Evolutionary conservation across 2,329 filamentous ascomycete genomes (phyloP), one percentile per base, ranked within the genome.

Genomic region (Pezicula rhizophila): DNA sequence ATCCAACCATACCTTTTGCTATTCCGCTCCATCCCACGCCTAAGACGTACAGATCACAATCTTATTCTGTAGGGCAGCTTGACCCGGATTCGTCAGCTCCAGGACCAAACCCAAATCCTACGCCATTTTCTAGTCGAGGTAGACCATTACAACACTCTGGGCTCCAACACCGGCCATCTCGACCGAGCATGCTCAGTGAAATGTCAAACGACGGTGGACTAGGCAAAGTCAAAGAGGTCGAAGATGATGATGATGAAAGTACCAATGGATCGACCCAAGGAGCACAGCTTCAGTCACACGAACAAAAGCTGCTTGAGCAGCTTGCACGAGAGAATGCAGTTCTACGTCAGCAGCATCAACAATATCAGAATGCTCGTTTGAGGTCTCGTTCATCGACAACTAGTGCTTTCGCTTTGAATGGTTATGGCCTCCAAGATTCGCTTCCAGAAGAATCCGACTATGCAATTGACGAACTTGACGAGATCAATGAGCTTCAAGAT

Each of bases 41-140:
- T 2, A 97, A 97, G 68, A 90, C 89, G 1, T 93, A 95, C 60
- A 84, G 93, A 39, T 99, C 93, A 5, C 89, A 96, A 67, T 97
- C 93, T 4, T 97, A 97, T 67, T 97, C 92, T 0, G 92, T 95
- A 42, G 91, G 91, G 4, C 91, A 96, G 64, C 74, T 90, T 52
- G 90, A 96, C 46, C 78, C 84, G 1, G 87, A 92, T 50, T 69
- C 56, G 3, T 54, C 57, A 33, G 56, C 55, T 18, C 52, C 58
- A 5, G 47, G 52, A 25, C 53, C 49, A 46, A 52, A 57, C 23
- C 59, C 54, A 47, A 55, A 51, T 7, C 47, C 49, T n/a, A 48
- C 47, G n/a, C 38, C 55, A 11, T 59, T 60, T 35, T 42, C 51
- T 18, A 58, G 62, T 28, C 57, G 64, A 26, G 61, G 60, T n/a